Conservation (phyloP, 805 yeast species). For the Metschnikowia shivogae region DNA sequence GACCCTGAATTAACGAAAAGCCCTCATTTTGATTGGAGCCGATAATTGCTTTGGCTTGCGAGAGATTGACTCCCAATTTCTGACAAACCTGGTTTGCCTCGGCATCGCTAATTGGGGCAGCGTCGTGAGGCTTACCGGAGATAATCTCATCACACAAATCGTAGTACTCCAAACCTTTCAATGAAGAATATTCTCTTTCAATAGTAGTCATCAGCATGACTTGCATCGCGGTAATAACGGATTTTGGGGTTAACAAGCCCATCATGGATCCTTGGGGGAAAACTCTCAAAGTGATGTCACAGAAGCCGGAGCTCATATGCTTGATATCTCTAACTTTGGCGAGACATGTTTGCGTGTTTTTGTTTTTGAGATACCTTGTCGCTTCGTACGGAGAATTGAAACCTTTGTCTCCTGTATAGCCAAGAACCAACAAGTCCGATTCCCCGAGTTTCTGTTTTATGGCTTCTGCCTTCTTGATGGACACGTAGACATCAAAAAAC, state of each 20-base stretch:
- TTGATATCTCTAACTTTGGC: conserved; percentile 79
- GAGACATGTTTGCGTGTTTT: conserved; percentile 51
- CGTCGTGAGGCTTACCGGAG: conserved; percentile 55
- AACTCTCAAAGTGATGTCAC: conserved; percentile 74
- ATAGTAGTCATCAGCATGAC: conserved; percentile 87
- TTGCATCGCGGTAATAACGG: conserved; percentile 61
- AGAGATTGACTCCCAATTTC: conserved; percentile 64
- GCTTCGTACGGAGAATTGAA: conserved; percentile 17
- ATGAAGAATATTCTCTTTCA: conserved; percentile 86
- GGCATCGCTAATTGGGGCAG: conserved; percentile 30
- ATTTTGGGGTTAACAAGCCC: conserved; percentile 56
- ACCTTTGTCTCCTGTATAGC: conserved; percentile 31
- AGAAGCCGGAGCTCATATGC: conserved; percentile 55
- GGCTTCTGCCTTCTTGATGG: conserved; percentile 52
- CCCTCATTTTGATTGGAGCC: conserved; percentile 68
- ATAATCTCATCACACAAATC: conserved; percentile 68
- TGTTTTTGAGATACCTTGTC: conserved; percentile 26
- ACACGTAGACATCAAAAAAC: conserved; percentile 81
- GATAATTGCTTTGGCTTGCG: conserved; percentile 88
- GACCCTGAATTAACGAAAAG: conserved; percentile 92
- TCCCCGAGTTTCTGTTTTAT: conserved; percentile 59
- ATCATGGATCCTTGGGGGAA: conserved; percentile 49
- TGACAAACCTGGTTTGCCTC: conserved; percentile 42
- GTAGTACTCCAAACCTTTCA: conserved; percentile 78
- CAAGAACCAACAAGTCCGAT: conserved; percentile 65